Conservation (phyloP, 305 asterid genomes). For the Fraxinus baroniana region DNA sequence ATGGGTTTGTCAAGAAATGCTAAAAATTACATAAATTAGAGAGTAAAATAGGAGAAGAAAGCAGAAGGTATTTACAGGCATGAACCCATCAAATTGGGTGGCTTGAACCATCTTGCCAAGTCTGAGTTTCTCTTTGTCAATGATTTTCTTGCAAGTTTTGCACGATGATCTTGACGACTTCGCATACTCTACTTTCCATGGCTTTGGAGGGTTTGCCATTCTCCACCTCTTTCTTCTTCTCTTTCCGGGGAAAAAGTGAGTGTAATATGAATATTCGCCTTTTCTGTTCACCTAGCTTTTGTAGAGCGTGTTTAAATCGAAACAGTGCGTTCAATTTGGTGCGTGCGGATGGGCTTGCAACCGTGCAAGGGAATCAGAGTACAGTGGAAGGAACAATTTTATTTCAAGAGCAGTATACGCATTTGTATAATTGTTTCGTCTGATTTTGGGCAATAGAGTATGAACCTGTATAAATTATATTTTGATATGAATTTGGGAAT, state of each 20-base stretch:
- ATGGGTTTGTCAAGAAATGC: slow-evolving; percentile 24
- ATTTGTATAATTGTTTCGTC: background rate
- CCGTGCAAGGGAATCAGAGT: background rate
- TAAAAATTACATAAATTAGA: background rate
- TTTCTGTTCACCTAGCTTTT: background rate
- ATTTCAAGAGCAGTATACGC: background rate
- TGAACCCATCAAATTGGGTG: slow-evolving; percentile 85
- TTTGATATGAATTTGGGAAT: too few relatives aligned
- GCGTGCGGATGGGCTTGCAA: background rate
- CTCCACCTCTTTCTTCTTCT: background rate
- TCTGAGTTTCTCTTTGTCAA: slow-evolving; percentile 72
- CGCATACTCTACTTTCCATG: slow-evolving; percentile 94
- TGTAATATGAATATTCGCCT: background rate
- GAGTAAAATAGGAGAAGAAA: background rate
- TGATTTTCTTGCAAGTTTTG: slow-evolving; percentile 69
- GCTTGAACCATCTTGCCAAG: slow-evolving; percentile 95
- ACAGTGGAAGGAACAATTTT: background rate
- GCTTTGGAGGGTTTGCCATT: slow-evolving; percentile 89
- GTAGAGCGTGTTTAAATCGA: background rate
- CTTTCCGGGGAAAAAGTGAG: background rate
- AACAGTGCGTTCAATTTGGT: background rate
- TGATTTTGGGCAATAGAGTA: background rate
- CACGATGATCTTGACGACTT: slow-evolving; percentile 90
- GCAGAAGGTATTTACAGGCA: slow-evolving; percentile 55
- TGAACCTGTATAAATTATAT: background rate